Evolutionary conservation across 495 filamentous ascomycete genomes (phyloP), one percentile per base, ranked within the genome.

Genomic region (Talaromyces thailandensis): DNA sequence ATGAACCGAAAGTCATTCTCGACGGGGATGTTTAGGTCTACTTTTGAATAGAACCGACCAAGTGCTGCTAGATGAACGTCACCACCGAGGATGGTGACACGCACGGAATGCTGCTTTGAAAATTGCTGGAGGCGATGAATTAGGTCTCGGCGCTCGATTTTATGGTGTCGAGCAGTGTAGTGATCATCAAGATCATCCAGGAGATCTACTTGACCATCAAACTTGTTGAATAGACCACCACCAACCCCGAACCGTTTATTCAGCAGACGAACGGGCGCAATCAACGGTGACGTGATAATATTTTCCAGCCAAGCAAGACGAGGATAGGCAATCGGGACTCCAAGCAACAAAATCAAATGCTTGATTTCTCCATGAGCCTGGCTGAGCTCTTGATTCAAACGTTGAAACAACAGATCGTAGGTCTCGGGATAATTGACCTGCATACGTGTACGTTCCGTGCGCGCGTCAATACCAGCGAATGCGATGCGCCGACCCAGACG

Each of bases 101-200:
- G 91, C 24, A 93, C 79, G 12, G 83, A 87, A 76, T 90, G 85
- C 63, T 84, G 78, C 55, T 85, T 80, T 37, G 88, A 82, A 40
- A 96, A 73, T 23, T 78, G 75, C 70, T 97, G 92, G 24, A 96
- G 82, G 25, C 88, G 83, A 50, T 86, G 80, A 32, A 96, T 71
- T 26, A 98, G 79, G 31, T 79, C 75, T 64, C 86, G 87, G 51
- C 93, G 87, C 77, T 97, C 93, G 48, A 83, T 81, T 72, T 96
- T 98, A 79, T 98, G 93, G 61, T 91, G 91, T 31, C 86, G 84
- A 12, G 93, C 92, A 28, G 91, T 96, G 76, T 96, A 96, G 70
- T 98, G 93, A 70, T 96, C 93, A 69, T 96, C 93, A 18, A 97
- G 79, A 67, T 97, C 93, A 69, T 98, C 93, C 7, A 96, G 78